Conservation (phyloP, 345 rosid species). For the Syzygium grande region DNA sequence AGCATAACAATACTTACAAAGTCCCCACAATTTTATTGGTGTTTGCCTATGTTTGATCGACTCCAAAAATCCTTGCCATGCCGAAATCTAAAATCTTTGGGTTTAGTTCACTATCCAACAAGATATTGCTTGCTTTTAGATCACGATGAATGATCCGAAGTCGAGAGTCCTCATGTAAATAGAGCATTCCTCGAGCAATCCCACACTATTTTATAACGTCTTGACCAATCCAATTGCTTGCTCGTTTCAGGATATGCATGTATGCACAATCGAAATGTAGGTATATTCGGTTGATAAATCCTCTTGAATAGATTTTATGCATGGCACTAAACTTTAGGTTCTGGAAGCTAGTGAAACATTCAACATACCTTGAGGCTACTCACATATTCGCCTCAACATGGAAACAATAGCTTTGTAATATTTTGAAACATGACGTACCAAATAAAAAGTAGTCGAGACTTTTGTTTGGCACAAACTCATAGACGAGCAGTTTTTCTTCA, state of each 20-base stretch:
- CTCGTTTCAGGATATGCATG: not conserved
- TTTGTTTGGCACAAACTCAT: conserved; percentile 19
- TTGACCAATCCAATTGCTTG: conserved; percentile 17
- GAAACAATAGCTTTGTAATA: not conserved
- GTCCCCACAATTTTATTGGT: conserved; percentile 5
- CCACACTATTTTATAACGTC: conserved; percentile 19
- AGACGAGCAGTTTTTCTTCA: conserved; percentile 46
- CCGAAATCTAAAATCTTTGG: conserved; percentile 37
- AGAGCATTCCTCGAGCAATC: conserved; percentile 25
- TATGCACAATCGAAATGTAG: not conserved
- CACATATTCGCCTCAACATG: not conserved
- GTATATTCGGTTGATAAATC: not conserved
- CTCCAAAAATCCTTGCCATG: conserved; percentile 16
- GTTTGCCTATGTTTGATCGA: not conserved
- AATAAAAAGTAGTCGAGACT: not conserved
- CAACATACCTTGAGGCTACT: not conserved
- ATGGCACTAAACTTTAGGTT: not conserved
- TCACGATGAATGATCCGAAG: conserved; percentile 30
- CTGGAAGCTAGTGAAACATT: not conserved
- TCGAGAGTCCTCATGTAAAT: conserved; percentile 28
- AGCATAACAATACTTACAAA: not conserved
- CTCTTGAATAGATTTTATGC: not conserved
- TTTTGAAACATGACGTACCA: not conserved
- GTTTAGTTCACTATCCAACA: conserved; percentile 19
- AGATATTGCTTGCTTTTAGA: conserved; percentile 20